Base-by-base conservation (phyloP, 352 stramenopile genomes). In the Globisporangium ultimum region DNA sequence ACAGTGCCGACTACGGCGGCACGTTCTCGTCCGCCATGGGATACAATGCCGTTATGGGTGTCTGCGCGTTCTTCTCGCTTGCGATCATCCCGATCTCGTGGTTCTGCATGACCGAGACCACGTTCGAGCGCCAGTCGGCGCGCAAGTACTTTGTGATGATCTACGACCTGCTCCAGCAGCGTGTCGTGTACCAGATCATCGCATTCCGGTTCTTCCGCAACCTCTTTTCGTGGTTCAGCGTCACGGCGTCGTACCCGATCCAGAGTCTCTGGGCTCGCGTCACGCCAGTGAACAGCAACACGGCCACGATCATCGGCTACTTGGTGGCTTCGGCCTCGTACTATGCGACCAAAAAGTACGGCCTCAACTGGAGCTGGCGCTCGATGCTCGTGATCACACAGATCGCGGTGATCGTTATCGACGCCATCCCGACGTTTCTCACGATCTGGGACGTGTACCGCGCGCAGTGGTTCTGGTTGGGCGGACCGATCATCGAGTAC, bases 151-250 rank as follows among this genome's bases (percentile, higher is more conserved):
- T 48, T 46, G 38, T 5, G 6, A 61, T 76, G 55, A 42, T 89
- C 24, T 89, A 74, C 53, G 66, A 78, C 17, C 55, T 89, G 43
- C 61, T 87, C 48, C 78, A 90, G 58, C 57, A 71, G 46, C 76
- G 66, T 6, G 70, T 86, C 1, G 68, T 80, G 64, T 81, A 78
- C 55, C 74, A 81, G 56, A 75, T 84, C 24, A 63, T 80, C 50
- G 71, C 70, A 18, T 83, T 78, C 53, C 71, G 76, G 24, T 84
- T 84, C 63, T 80, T 81, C 47, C 71, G 72, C 58, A 84, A 79
- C 53, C 69, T 84, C 48, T 81, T 84, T 48, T 66, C 68, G 4
- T 74, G 70, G 42, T 67, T 84, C 38, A 74, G 66, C 24, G 68
- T 80, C 47, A 80, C 74, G 24, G 74, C 70, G 10, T 24, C 64